Base-by-base conservation (phyloP, 2,329 filamentous ascomycete species). In the Fusarium bactridioides region DNA sequence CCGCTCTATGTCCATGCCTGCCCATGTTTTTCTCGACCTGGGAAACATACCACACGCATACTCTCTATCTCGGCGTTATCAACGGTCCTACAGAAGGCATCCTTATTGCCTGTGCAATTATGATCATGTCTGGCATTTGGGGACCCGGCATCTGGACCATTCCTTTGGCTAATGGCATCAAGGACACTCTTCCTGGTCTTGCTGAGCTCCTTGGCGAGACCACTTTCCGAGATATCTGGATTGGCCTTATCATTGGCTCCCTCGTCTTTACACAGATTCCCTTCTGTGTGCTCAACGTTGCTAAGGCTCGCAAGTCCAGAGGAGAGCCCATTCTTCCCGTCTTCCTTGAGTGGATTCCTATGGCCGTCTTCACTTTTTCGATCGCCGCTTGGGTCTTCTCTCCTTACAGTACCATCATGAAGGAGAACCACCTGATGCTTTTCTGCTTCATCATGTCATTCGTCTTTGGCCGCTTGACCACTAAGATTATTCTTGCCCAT, bases 1-100 rank as follows among this genome's bases (percentile, higher is more conserved):
- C 96, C 2, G 94, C 95, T 4, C 86, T 99, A 47, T 91, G 95
- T 68, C 96, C 96, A 4, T 97, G 94, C 76, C 85, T 99, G 48
- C 94, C 96, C 67, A 99, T 99, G 96, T 99, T 97, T 86, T 98
- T 99, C 84, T 98, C 95, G 7, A 99, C 96, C 4, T 99, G 96
- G 96, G 96, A 99, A 84, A 99, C 96, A 2, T 99, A 98, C 82
- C 96, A 99, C 83, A 98, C 96, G 10, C 96, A 99, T 82, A 98
- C 96, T 0, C 86, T 99, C 10, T 99, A 97, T 82, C 90, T 99
- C 18, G 96, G 96, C 61, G 94, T 95, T 80, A 93, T 99, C 88
- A 99, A 99, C 81, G 96, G 96, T 2, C 96, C 96, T 4, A 99
- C 96, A 38, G 96, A 99, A 85, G 96, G 96, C 25, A 86, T 99